These are phyloP conservation scores for Quercus glauca DNA, from an alignment of 306 rosid genomes.

Conservation along the genomic window DNA sequence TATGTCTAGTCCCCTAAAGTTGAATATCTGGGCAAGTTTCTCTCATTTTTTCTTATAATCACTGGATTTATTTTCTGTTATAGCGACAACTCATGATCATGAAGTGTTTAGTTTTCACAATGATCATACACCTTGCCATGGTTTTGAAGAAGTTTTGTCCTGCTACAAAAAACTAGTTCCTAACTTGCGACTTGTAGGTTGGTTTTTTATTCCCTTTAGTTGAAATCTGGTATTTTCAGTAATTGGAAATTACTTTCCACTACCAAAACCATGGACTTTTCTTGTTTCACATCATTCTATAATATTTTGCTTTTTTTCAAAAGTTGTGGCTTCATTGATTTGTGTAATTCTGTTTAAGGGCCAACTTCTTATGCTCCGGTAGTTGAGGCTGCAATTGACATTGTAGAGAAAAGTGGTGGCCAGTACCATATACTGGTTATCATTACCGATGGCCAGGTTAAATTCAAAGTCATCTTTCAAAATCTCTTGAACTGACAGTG, in stretches of 20 bases:
- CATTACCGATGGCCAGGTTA: slow-evolving; percentile 89
- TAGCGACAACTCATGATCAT: slow-evolving; percentile 86
- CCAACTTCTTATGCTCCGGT: slow-evolving; percentile 92
- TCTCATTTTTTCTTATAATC: slow-evolving; percentile 4
- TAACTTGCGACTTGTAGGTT: slow-evolving; percentile 69
- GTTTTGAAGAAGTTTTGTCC: slow-evolving; percentile 78
- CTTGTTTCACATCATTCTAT: neutral
- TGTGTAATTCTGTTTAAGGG: slow-evolving; percentile 47
- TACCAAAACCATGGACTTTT: neutral
- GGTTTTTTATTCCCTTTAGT: slow-evolving; percentile 5
- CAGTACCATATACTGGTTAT: slow-evolving; percentile 88
- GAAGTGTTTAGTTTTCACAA: slow-evolving; percentile 84
- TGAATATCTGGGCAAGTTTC: neutral
- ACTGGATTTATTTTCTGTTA: slow-evolving; percentile 8
- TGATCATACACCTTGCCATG: slow-evolving; percentile 81
- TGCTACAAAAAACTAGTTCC: slow-evolving; percentile 81
- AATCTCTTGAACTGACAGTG: neutral
- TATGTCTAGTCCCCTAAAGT: slow-evolving; percentile 26
- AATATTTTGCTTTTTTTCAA: neutral
- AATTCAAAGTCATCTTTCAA: neutral
- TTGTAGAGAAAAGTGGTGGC: slow-evolving; percentile 80
- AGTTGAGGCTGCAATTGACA: slow-evolving; percentile 80
- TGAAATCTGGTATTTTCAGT: neutral
- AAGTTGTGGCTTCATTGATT: slow-evolving; percentile 15
- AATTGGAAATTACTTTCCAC: no score